A percentile compares a stretch with the other conserved stretches of the same genome.
Conservation (phyloP, 176 grass and related monocot species). For the Oryza glaberrima region DNA sequence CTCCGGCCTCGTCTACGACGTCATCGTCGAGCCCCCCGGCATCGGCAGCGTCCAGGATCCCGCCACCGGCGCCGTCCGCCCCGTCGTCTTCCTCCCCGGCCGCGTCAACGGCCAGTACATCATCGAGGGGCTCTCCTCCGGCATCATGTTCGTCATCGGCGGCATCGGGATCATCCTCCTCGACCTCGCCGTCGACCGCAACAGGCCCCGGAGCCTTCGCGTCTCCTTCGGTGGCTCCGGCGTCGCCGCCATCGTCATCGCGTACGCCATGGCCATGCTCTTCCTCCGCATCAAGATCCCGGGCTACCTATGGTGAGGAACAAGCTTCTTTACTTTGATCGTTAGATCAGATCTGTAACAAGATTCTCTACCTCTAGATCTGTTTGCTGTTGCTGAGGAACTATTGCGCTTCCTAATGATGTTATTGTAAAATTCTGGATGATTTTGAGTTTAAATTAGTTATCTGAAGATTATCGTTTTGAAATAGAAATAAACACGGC, state of each 20-base stretch:
- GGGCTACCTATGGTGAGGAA: conserved; percentile 79
- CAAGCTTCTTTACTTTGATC: conserved; percentile 1
- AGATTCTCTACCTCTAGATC: conserved; percentile 30
- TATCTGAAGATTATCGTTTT: conserved; percentile 37
- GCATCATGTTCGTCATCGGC: conserved; percentile 94
- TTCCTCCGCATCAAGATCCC: conserved; percentile 96
- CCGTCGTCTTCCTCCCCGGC: conserved; percentile 88
- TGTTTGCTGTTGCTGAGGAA: conserved; percentile 23
- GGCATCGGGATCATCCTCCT: conserved; percentile 86
- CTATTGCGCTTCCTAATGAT: conserved; percentile 37
- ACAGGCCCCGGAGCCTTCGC: conserved; percentile 74
- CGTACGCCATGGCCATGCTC: conserved; percentile 89
- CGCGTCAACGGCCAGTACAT: conserved; percentile 98
- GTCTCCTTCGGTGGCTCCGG: conserved; percentile 71
- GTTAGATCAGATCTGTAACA: conserved; percentile 33
- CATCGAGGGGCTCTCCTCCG: conserved; percentile 97
- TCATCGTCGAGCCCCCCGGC: conserved; percentile 93
- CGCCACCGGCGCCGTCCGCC: conserved; percentile 73
- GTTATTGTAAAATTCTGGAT: conserved; percentile 29
- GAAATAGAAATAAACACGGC: not conserved
- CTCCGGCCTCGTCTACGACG: conserved; percentile 89
- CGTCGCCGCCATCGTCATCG: conserved; percentile 56
- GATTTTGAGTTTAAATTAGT: conserved; percentile 15
- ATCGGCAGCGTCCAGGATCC: conserved; percentile 87
- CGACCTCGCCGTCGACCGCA: conserved; percentile 83